These are phyloP conservation scores for Aureoboletus auriporus DNA, from an alignment of 768 basidiomycete species.

Conservation along the genomic window DNA sequence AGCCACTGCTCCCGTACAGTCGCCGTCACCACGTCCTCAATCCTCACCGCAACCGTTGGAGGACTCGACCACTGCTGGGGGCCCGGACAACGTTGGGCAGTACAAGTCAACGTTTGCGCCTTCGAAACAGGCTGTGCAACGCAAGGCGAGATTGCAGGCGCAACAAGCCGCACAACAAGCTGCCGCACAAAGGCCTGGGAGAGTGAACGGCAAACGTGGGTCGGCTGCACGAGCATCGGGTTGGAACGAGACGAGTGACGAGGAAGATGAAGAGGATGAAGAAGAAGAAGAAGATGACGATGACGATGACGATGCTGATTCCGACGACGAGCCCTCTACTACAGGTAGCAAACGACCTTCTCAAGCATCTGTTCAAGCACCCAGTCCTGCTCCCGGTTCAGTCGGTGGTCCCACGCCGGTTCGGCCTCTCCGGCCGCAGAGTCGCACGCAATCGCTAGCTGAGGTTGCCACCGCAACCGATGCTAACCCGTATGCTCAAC, in stretches of 20 bases:
- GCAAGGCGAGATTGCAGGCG: constrained; percentile 80
- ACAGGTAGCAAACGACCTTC: constrained; percentile 32
- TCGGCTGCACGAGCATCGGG: constrained; percentile 40
- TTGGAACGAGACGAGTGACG: constrained; percentile 74
- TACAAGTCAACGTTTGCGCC: constrained; percentile 88
- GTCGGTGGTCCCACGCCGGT: constrained; percentile 15
- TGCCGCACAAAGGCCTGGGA: constrained; percentile 71
- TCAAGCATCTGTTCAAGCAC: constrained; percentile 14
- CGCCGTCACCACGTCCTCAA: constrained; percentile 25
- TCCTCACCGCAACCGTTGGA: constrained; percentile 36
- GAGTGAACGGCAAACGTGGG: constrained; percentile 39
- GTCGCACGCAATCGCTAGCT: constrained; percentile 28
- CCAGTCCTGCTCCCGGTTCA: constrained; percentile 16
- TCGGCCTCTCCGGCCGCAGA: constrained; percentile 29
- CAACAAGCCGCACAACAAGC: constrained; percentile 80
- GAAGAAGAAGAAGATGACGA: constrained; percentile 78
- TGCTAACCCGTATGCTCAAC: constrained; percentile 41
- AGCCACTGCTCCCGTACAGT: constrained; percentile 5
- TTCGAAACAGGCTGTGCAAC: constrained; percentile 77
- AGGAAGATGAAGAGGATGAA: constrained; percentile 78
- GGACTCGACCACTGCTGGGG: constrained; percentile 13
- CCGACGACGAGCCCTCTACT: constrained; percentile 44
- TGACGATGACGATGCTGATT: constrained; percentile 62
- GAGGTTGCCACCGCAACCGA: constrained; percentile 29
- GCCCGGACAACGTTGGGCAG: constrained; percentile 33